These are phyloP conservation scores for Vigna reflexopilosa DNA, from an alignment of 306 rosid species.

Conservation along the genomic window DNA sequence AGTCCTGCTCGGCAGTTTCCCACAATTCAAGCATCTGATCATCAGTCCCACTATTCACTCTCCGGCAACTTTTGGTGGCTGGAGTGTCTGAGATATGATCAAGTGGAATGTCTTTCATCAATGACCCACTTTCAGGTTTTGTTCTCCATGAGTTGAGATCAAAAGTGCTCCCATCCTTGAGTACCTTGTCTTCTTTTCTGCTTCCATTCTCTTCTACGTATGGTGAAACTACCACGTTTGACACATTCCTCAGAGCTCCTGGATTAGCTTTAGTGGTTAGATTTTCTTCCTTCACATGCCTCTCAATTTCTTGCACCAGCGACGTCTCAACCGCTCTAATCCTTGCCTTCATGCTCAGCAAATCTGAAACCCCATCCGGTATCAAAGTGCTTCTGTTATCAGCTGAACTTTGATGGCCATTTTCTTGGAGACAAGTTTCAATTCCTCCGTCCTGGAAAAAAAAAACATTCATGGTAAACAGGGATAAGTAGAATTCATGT, in stretches of 20 bases:
- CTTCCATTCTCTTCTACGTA: constrained; percentile 32
- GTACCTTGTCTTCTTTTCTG: constrained; percentile 50
- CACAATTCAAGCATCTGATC: constrained; percentile 95
- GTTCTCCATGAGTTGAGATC: constrained; percentile 49
- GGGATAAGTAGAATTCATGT: constrained; percentile 37
- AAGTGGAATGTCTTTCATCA: constrained; percentile 90
- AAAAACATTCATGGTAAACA: constrained; percentile 40
- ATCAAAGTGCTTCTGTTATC: constrained; percentile 43
- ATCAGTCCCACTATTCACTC: constrained; percentile 60
- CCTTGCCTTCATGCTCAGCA: constrained; percentile 67
- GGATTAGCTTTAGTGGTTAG: constrained; percentile 36
- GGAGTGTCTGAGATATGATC: constrained; percentile 80
- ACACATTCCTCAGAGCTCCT: constrained; percentile 40
- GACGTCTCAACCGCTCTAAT: constrained; percentile 67
- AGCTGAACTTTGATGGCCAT: constrained; percentile 43
- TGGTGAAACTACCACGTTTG: constrained; percentile 19
- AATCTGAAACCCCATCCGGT: constrained; percentile 64
- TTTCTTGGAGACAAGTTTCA: constrained; percentile 48
- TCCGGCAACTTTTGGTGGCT: constrained; percentile 58
- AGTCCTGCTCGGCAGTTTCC: constrained; percentile 76
- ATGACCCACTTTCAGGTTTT: constrained; percentile 59
- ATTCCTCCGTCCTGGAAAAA: constrained; percentile 57
- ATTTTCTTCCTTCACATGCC: constrained; percentile 50
- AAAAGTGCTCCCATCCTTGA: constrained; percentile 35
- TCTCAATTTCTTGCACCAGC: constrained; percentile 64